Evolutionary conservation across 352 stramenopile species (phyloP).

Genomic region (Phytophthora brassicae): DNA sequence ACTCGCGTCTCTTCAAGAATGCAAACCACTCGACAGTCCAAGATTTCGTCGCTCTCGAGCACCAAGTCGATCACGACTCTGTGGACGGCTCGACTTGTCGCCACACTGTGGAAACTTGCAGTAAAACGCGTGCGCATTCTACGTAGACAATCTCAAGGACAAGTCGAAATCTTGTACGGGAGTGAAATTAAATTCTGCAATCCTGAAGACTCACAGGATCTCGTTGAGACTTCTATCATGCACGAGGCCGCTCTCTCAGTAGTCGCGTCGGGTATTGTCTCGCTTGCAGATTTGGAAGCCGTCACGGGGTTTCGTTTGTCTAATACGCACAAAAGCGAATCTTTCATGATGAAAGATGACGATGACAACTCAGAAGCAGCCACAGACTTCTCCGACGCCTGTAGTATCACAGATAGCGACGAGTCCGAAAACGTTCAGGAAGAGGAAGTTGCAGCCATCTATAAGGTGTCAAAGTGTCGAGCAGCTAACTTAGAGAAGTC

Average conservation of each 20-base stretch:
- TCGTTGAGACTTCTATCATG: conserved; percentile 26
- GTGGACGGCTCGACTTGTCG: conserved; percentile 30
- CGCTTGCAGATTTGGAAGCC: conserved; percentile 30
- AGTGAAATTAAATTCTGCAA: conserved; percentile 16
- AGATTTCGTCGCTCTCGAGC: conserved; percentile 5
- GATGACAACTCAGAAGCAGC: conserved; percentile 25
- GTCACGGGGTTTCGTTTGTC: conserved; percentile 26
- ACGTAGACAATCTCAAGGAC: background rate
- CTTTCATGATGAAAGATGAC: conserved; percentile 15
- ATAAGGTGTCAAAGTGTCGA: background rate
- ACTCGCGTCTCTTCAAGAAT: conserved; percentile 12
- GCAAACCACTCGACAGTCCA: conserved; percentile 12
- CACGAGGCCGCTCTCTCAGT: conserved; percentile 27
- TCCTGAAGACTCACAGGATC: background rate
- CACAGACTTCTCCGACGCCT: conserved; percentile 28
- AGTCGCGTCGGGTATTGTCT: conserved; percentile 28
- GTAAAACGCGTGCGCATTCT: conserved; percentile 24
- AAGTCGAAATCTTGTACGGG: background rate
- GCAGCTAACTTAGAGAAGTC: conserved; percentile 4
- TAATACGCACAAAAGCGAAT: conserved; percentile 3
- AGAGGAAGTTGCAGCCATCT: background rate
- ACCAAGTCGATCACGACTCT: conserved; percentile 12
- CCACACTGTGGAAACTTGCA: conserved; percentile 32
- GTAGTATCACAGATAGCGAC: conserved; percentile 21
- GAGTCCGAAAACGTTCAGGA: conserved; percentile 7